Percentiles rank a stretch among this genome's conserved stretches.
These are phyloP conservation scores for Tremella mesenterica DNA, from an alignment of 768 basidiomycete genomes.

Conservation along the genomic window DNA sequence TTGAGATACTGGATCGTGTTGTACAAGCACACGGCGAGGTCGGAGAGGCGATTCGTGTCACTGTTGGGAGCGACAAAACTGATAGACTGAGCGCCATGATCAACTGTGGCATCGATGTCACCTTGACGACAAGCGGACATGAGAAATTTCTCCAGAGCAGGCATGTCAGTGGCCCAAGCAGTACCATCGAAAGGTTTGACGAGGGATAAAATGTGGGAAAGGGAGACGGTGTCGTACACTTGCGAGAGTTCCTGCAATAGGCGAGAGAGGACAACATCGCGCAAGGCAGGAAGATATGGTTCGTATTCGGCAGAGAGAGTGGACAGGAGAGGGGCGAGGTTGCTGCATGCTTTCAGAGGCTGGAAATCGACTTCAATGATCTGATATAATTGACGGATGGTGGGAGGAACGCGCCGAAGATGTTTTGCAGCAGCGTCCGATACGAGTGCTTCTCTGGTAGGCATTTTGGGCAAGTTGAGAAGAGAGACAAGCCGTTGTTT, in stretches of 20 bases:
- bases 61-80: constrained; percentile 54
- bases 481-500: constrained; percentile 69
- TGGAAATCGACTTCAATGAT: constrained; percentile 89
- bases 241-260: constrained; percentile 84
- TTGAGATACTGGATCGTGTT: constrained; percentile 53
- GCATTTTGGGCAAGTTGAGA: constrained; percentile 71
- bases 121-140: constrained; percentile 84
- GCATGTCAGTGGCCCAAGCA: constrained; percentile 51
- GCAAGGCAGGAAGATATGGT: constrained; percentile 78
- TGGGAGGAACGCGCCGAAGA: constrained; percentile 61
- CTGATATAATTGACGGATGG: constrained; percentile 70
- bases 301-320: constrained; percentile 52
- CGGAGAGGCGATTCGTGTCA: constrained; percentile 56
- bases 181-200: constrained; percentile 62
- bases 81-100: constrained; percentile 78
- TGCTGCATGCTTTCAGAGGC: constrained; percentile 71
- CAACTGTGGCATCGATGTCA: constrained; percentile 74
- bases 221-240: constrained; percentile 79
- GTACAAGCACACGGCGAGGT: constrained; percentile 65
- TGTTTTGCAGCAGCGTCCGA: constrained; percentile 80
- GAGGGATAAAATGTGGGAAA: constrained; percentile 66
- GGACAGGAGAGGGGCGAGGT: constrained; percentile 68
- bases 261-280: constrained; percentile 82
- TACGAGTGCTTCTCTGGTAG: constrained; percentile 76
- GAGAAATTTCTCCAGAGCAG: constrained; percentile 76